Base-by-base conservation (phyloP, 75 land plant genomes). In the Selaginella moellendorffii region DNA sequence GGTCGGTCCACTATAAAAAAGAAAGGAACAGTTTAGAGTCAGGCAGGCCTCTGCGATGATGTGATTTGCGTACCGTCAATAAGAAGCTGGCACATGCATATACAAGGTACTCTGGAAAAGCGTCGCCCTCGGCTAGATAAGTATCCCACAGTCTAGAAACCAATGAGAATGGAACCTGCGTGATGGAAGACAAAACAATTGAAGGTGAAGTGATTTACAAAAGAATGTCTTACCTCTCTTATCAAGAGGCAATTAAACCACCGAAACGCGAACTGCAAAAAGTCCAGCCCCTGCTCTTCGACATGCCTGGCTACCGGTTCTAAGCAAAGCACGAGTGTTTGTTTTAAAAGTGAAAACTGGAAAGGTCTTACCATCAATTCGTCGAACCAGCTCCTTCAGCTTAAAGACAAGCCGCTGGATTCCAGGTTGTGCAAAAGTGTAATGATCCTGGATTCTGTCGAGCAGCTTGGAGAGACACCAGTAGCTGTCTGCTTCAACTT, bases 351-450 rank as follows among this genome's bases (percentile, higher is more conserved):
- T 54, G 53, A 22, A 64, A 26, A 26, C 36, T 52, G 28, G 30
- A 24, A 66, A 53, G 65, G 31, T 30, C 42, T 28, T 79, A 93
- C 99, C 99, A 81, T 93, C 99, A 60, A 93, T 89, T 25, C 90
- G 78, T 27, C 96, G 77, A 25, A 93, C 96, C 54, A 89, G 77
- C 69, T 93, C 99, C 81, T 89, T 89, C 27, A 93, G 75, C 68
- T 81, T 88, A 69, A 93, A 93, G 30, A 89, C 99, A 67, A 93
- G 96, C 20, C 87, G 78, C 69, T 93, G 99, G 61, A 93, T 93
- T 63, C 99, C 99, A 36, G 99, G 99, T 65, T 93, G 99, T 54
- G 99, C 99, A 86, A 93, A 93, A 64, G 99, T 93, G 69, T 93
- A 93, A 70, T 93, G 99, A 64, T 93, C 99, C 77, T 93, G 99